Conservation (phyloP, 768 basidiomycete genomes). For the Psilocybe subaeruginosa region DNA sequence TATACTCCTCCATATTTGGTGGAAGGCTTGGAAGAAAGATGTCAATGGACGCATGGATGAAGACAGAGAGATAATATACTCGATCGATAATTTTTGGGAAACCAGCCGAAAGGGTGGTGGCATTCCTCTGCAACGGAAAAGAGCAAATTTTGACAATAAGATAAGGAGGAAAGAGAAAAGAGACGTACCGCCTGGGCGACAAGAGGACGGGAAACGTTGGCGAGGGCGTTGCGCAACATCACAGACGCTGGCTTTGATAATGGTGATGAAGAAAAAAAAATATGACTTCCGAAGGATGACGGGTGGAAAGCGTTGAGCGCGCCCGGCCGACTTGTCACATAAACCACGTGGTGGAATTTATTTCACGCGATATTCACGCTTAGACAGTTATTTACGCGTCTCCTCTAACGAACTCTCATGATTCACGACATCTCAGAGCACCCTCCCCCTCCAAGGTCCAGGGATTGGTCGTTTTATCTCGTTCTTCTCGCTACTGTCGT, state of each 20-base stretch:
- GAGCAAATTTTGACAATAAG: not conserved
- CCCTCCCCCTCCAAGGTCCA: slow-evolving; percentile 37
- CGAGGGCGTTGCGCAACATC: slow-evolving; percentile 73
- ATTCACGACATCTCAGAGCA: slow-evolving; percentile 42
- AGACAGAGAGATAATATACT: slow-evolving; percentile 39
- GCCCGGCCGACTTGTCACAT: slow-evolving; percentile 8
- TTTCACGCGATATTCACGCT: slow-evolving; percentile 6
- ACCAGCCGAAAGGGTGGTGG: slow-evolving; percentile 78
- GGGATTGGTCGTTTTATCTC: slow-evolving; percentile 57
- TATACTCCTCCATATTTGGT: slow-evolving; percentile 94
- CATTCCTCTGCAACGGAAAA: slow-evolving; percentile 53
- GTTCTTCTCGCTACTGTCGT: slow-evolving; percentile 58
- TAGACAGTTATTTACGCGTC: not conserved
- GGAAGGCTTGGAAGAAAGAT: slow-evolving; percentile 52
- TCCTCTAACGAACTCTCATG: slow-evolving; percentile 8
- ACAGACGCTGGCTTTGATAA: slow-evolving; percentile 34
- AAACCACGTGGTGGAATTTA: slow-evolving; percentile 13
- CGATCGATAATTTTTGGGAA: slow-evolving; percentile 76
- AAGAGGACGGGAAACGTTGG: slow-evolving; percentile 57
- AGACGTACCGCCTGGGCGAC: slow-evolving; percentile 53
- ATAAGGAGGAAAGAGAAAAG: not conserved
- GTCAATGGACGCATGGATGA: slow-evolving; percentile 16
- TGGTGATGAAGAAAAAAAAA: slow-evolving; percentile 34
- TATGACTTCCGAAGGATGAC: slow-evolving; percentile 15
- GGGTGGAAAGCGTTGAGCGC: slow-evolving; percentile 5